Conservation (phyloP, 2,329 filamentous ascomycete genomes). For the Penicillium sp. region DNA sequence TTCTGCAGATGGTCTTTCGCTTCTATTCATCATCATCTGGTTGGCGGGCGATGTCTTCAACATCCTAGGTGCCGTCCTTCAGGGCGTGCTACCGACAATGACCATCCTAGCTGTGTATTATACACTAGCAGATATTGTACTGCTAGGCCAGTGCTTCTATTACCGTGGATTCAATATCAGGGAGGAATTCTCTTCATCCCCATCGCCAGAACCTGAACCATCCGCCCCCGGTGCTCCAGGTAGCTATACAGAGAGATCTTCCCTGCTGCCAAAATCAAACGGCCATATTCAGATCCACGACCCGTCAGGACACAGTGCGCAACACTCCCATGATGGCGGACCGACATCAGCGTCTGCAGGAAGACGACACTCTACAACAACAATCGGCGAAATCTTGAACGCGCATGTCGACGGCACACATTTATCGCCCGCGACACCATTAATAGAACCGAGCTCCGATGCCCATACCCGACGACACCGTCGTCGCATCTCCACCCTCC, state of each 20-base stretch:
- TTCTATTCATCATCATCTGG: slow-evolving; percentile 92
- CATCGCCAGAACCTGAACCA: slow-evolving; percentile 11
- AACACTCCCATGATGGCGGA: slow-evolving; percentile 2
- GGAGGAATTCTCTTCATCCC: slow-evolving; percentile 26
- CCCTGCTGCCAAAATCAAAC: slow-evolving; percentile 25
- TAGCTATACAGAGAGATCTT: slow-evolving; percentile 26
- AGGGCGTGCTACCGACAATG: slow-evolving; percentile 93
- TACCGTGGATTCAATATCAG: slow-evolving; percentile 70
- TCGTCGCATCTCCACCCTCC: slow-evolving; percentile 37
- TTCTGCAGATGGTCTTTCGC: slow-evolving; percentile 81
- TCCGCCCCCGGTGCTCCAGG: slow-evolving; percentile 7
- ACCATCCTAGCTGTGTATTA: slow-evolving; percentile 93
- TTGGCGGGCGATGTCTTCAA: slow-evolving; percentile 93
- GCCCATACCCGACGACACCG: slow-evolving; percentile 15
- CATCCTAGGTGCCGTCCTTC: slow-evolving; percentile 83
- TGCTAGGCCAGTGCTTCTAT: slow-evolving; percentile 88
- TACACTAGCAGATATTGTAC: slow-evolving; percentile 82
- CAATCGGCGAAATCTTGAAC: slow-evolving; percentile 46
- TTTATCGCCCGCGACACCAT: slow-evolving; percentile 76
- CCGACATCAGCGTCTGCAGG: slow-evolving; percentile 10
- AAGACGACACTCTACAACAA: slow-evolving; percentile 28
- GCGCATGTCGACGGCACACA: slow-evolving; percentile 58
- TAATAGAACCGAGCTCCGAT: slow-evolving; percentile 53
- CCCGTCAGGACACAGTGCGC: background rate
- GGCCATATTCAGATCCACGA: slow-evolving; percentile 15